Evolutionary conservation across 2,329 filamentous ascomycete species (phyloP).

Genomic region (Talaromyces rugulosus): DNA sequence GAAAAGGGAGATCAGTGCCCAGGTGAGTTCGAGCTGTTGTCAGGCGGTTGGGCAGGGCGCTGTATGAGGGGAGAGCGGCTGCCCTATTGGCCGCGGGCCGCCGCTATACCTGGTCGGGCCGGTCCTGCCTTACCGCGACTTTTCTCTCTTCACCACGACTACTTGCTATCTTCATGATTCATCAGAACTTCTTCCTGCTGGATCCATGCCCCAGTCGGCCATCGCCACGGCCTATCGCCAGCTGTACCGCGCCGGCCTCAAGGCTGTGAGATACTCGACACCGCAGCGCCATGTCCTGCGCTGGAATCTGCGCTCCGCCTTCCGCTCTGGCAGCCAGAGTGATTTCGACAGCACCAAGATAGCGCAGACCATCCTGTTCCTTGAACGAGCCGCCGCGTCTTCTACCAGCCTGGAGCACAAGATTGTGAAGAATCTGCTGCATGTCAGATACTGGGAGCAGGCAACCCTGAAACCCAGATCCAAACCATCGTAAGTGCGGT

Average conservation of each 20-base stretch:
- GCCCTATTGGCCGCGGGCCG: neutral
- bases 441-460: conserved; percentile 41
- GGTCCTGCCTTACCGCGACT: neutral
- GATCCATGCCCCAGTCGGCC: conserved; percentile 19
- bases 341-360: conserved; percentile 39
- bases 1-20: neutral
- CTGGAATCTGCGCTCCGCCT: conserved; percentile 39
- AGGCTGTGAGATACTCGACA: conserved; percentile 54
- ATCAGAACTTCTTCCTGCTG: neutral
- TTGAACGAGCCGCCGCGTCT: conserved; percentile 36
- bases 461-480: conserved; percentile 20
- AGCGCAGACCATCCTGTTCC: conserved; percentile 44
- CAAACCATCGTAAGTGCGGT: neutral
- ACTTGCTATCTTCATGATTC: too few species aligned
- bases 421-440: conserved; percentile 43
- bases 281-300: conserved; percentile 54
- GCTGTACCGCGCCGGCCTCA: conserved; percentile 51
- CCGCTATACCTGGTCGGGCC: neutral
- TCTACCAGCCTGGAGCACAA: conserved; percentile 41
- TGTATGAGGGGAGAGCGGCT: neutral
- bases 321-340: conserved; percentile 31
- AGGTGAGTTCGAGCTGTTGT: neutral
- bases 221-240: conserved; percentile 54
- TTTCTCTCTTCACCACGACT: neutral
- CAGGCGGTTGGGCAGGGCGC: neutral